These are phyloP conservation scores for Nothomitra cinnamomea DNA, from an alignment of 2,329 filamentous ascomycete species.

Conservation along the genomic window DNA sequence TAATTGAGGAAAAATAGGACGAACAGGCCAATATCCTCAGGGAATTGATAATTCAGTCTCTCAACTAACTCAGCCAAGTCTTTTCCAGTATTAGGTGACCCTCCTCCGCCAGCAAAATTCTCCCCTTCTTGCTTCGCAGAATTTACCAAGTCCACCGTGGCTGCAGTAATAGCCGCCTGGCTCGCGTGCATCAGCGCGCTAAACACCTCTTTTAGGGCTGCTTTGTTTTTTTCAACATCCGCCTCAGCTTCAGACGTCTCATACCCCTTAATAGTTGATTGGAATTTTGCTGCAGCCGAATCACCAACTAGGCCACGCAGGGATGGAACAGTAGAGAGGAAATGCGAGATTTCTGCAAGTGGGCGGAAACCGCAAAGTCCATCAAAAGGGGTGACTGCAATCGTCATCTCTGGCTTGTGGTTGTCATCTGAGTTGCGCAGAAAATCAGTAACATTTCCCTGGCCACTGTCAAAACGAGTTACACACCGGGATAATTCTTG, in stretches of 20 bases:
- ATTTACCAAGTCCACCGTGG: conserved; percentile 51
- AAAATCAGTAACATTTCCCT: not conserved
- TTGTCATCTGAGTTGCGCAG: conserved; percentile 53
- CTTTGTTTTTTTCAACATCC: conserved; percentile 50
- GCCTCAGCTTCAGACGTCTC: conserved; percentile 29
- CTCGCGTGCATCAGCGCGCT: conserved; percentile 64
- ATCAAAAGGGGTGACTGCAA: conserved; percentile 91
- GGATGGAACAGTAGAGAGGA: conserved; percentile 49
- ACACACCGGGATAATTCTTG: conserved; percentile 67
- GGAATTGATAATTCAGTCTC: conserved; percentile 69
- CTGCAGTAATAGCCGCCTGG: conserved; percentile 43
- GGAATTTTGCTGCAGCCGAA: conserved; percentile 39
- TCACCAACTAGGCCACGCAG: conserved; percentile 51
- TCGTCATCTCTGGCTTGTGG: conserved; percentile 99
- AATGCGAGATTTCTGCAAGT: conserved; percentile 69
- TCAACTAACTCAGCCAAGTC: conserved; percentile 61
- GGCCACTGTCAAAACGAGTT: not conserved
- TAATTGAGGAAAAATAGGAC: conserved; percentile 97
- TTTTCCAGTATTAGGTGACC: conserved; percentile 47
- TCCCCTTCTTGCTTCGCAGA: conserved; percentile 50
- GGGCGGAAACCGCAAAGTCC: conserved; percentile 92
- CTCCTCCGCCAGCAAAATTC: conserved; percentile 59
- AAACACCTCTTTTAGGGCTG: conserved; percentile 59
- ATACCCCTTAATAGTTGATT: conserved; percentile 35
- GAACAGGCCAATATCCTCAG: conserved; percentile 79